Evolutionary conservation across 1,139 yeast genomes (phyloP).

Genomic region (Debaryomyces sp.): DNA sequence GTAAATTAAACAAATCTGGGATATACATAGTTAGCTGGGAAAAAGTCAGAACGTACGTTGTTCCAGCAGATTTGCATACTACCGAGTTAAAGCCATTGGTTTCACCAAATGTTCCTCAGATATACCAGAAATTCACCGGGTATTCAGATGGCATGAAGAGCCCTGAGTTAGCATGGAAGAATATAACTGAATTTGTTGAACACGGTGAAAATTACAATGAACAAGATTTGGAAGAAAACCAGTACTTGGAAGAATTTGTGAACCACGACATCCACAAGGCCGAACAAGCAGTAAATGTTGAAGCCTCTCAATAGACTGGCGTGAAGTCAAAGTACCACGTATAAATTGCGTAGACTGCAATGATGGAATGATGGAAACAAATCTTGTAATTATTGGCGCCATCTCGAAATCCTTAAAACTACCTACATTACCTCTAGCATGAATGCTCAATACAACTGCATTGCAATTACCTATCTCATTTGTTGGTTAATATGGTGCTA

Average conservation of each 20-base stretch:
- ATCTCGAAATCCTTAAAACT: neutral
- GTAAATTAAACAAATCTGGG: constrained; percentile 74
- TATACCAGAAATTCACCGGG: constrained; percentile 70
- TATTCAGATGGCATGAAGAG: constrained; percentile 73
- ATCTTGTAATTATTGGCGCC: neutral
- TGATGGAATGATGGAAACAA: neutral
- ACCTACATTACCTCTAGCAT: neutral
- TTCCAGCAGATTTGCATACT: constrained; percentile 57
- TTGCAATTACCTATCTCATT: neutral
- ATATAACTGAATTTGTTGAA: constrained; percentile 73
- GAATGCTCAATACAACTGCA: neutral
- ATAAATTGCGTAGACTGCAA: neutral
- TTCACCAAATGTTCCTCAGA: constrained; percentile 65
- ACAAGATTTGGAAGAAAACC: constrained; percentile 39
- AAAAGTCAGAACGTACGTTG: constrained; percentile 89
- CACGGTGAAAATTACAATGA: constrained; percentile 58
- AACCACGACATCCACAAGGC: constrained; percentile 23
- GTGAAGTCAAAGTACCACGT: neutral
- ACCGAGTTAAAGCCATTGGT: constrained; percentile 73
- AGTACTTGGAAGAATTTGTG: constrained; percentile 49
- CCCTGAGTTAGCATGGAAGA: constrained; percentile 71
- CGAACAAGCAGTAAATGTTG: neutral
- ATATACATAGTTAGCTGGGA: constrained; percentile 78
- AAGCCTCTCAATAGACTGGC: neutral
- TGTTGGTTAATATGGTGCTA: neutral